Evolutionary conservation across 2,329 filamentous ascomycete species (phyloP).

Genomic region (Tolypocladium guangdongense): DNA sequence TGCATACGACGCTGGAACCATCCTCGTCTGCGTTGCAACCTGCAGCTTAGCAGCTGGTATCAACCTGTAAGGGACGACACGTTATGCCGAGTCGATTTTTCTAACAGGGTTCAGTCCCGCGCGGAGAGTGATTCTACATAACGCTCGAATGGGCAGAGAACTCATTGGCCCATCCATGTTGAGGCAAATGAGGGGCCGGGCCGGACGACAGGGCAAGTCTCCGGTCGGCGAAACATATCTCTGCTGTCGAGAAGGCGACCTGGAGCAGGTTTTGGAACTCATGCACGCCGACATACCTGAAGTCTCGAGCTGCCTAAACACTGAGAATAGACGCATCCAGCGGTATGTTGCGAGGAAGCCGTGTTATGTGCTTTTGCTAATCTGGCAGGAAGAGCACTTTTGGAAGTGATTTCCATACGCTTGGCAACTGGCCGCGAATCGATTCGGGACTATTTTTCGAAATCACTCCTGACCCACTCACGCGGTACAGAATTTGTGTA

Average conservation of each 20-base stretch:
- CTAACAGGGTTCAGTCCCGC: conserved; percentile 34
- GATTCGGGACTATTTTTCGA: conserved; percentile 56
- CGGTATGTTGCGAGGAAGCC: conserved; percentile 29
- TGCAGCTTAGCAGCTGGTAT: conserved; percentile 78
- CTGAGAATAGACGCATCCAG: conserved; percentile 57
- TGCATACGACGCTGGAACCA: conserved; percentile 56
- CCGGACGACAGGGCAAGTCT: conserved; percentile 69
- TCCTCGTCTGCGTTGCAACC: conserved; percentile 65
- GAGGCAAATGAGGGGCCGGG: conserved; percentile 69
- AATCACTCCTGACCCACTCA: conserved; percentile 54
- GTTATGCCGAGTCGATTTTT: not conserved
- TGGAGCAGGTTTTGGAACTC: conserved; percentile 59
- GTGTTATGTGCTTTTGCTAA: not conserved
- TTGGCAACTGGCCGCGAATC: conserved; percentile 55
- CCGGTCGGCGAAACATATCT: conserved; percentile 68
- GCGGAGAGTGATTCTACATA: conserved; percentile 63
- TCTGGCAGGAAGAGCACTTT: conserved; percentile 41
- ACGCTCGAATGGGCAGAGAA: conserved; percentile 64
- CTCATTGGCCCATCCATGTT: conserved; percentile 70
- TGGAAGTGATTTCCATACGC: conserved; percentile 59
- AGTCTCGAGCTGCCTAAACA: conserved; percentile 56
- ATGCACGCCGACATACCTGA: conserved; percentile 63
- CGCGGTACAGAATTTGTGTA: conserved; percentile 37
- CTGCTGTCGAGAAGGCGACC: conserved; percentile 57
- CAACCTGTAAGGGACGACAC: conserved; percentile 39